Evolutionary conservation across 129 eudicot species (phyloP).

Genomic region (Smallanthus sonchifolius): DNA sequence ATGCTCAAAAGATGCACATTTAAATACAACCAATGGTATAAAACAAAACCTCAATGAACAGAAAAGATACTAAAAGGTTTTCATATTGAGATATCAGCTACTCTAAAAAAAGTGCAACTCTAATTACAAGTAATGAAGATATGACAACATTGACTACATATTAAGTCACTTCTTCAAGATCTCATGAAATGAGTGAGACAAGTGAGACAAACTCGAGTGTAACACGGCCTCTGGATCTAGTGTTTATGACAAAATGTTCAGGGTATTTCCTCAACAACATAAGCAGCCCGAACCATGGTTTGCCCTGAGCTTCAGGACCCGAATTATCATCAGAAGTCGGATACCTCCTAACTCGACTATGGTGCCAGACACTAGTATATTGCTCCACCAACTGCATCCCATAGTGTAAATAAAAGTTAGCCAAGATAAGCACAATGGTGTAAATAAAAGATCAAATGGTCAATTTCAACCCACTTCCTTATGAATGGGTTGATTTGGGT

Average conservation of each 20-base stretch:
- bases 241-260: constrained; percentile 90
- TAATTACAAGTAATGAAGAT: background rate
- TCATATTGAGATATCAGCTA: background rate
- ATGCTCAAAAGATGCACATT: constrained; percentile 3
- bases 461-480: background rate
- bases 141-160: background rate
- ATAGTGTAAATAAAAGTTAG: constrained; percentile 1
- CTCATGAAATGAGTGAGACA: constrained; percentile 72
- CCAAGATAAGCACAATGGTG: background rate
- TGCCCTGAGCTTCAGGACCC: constrained; percentile 65
- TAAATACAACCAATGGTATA: constrained; percentile 3
- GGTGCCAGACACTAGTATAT: constrained; percentile 73
- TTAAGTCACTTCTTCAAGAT: background rate
- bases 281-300: constrained; percentile 95
- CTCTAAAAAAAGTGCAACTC: background rate
- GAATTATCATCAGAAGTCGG: constrained; percentile 75
- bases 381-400: constrained; percentile 70
- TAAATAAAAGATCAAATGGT: background rate
- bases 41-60: background rate
- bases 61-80: background rate
- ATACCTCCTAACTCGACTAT: constrained; percentile 84
- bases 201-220: constrained; percentile 85
- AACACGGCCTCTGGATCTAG: constrained; percentile 85
- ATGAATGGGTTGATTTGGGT: background rate
- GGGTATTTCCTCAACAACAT: constrained; percentile 91